phyloP scores from a whole-genome alignment of 805 yeast species.

The Saccharomycopsis amapae region DNA sequence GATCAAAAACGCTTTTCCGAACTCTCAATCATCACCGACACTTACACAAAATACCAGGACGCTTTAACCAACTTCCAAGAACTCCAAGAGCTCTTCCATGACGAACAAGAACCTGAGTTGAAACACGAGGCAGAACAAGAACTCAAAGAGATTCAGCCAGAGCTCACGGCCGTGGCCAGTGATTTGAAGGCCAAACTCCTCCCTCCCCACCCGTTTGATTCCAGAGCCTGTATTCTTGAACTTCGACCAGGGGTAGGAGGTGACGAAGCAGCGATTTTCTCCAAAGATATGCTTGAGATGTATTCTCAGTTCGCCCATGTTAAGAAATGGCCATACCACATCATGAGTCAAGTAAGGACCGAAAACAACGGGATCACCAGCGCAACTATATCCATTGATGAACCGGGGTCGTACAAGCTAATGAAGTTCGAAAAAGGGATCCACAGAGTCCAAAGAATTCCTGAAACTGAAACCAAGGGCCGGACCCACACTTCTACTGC shows the following conservation, averaged over 20 bases:
- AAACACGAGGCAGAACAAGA: conserved; percentile 59
- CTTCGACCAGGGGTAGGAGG: conserved; percentile 97
- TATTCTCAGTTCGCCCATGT: conserved; percentile 62
- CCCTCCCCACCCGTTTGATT: conserved; percentile 73
- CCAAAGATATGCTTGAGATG: conserved; percentile 76
- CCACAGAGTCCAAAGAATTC: conserved; percentile 91
- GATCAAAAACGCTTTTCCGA: conserved; percentile 44
- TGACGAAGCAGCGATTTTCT: conserved; percentile 81
- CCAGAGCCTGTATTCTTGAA: conserved; percentile 73
- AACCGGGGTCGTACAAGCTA: conserved; percentile 67
- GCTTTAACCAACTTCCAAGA: conserved; percentile 30
- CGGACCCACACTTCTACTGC: conserved; percentile 94
- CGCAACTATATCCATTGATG: conserved; percentile 68
- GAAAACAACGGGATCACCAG: conserved; percentile 65
- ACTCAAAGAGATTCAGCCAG: conserved; percentile 39
- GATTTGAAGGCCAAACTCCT: conserved; percentile 52
- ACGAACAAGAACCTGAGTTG: conserved; percentile 45
- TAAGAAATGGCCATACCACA: conserved; percentile 58
- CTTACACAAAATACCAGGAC: conserved; percentile 33
- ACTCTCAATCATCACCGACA: conserved; percentile 37
- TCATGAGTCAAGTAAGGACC: conserved; percentile 50
- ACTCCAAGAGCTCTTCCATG: conserved; percentile 30
- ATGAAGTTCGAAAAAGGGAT: conserved; percentile 89
- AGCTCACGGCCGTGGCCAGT: conserved; percentile 35
- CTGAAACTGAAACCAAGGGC: conserved; percentile 90